Percentiles rank a stretch among this genome's conserved stretches.
Evolutionary conservation across 176 grass and related monocot genomes (phyloP).

Genomic region (Rhynchospora breviuscula): DNA sequence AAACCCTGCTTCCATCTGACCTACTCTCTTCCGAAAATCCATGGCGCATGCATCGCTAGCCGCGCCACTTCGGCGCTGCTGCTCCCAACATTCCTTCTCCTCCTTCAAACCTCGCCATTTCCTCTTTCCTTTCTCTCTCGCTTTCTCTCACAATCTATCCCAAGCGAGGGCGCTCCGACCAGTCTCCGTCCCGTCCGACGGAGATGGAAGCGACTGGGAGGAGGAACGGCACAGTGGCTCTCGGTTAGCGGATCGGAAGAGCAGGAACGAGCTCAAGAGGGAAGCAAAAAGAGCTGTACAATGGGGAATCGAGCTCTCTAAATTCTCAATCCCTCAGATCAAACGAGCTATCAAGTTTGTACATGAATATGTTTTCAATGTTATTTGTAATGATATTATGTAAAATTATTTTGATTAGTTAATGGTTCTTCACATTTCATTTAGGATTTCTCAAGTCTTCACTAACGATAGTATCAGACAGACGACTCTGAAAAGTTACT

Average conservation of each 20-base stretch:
- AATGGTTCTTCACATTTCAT: no score
- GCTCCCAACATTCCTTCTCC: constrained; percentile 35
- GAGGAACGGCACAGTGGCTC: neutral
- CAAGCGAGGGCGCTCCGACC: constrained; percentile 37
- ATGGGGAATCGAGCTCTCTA: constrained; percentile 89
- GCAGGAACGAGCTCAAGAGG: constrained; percentile 78
- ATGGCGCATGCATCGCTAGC: constrained; percentile 30
- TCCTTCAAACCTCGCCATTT: constrained; percentile 10
- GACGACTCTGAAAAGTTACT: neutral
- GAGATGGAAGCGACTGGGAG: constrained; percentile 28
- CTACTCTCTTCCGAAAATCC: neutral
- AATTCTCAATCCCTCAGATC: constrained; percentile 61
- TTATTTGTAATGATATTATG: neutral
- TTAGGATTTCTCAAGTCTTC: no score
- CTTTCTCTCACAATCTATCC: neutral
- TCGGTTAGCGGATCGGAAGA: constrained; percentile 34
- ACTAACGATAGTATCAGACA: neutral
- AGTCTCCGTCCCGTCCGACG: constrained; percentile 13
- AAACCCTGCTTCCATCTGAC: neutral
- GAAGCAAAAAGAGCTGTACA: constrained; percentile 63
- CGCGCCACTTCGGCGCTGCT: constrained; percentile 25
- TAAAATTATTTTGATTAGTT: neutral
- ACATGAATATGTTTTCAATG: neutral
- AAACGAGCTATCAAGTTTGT: constrained; percentile 62
- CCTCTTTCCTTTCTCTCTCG: constrained; percentile 27